phyloP scores from a whole-genome alignment of 2,329 filamentous ascomycete species.

The Ophiobolus disseminans region DNA sequence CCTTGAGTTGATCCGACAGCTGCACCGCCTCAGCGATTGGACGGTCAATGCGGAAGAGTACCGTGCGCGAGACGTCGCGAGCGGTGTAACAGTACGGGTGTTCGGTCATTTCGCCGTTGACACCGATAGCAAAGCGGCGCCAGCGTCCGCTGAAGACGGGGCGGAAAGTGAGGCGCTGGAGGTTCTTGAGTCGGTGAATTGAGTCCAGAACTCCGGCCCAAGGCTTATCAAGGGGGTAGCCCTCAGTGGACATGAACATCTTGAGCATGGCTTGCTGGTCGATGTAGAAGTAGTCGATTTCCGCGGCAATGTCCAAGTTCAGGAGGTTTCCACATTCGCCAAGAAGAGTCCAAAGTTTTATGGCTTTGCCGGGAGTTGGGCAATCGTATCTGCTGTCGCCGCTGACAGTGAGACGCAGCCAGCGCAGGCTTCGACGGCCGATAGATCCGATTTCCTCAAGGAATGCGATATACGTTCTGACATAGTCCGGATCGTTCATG shows the following conservation, averaged over 20 bases:
- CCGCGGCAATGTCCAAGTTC: conserved; percentile 2
- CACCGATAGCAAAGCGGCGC: conserved; percentile 1
- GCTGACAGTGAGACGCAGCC: conserved; percentile 3
- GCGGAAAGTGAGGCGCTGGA: conserved; percentile 1
- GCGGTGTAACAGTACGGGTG: neutral
- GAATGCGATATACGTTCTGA: conserved; percentile 1
- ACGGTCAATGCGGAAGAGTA: neutral
- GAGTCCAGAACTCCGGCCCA: neutral
- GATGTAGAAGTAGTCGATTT: conserved; percentile 13
- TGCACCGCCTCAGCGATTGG: conserved; percentile 3
- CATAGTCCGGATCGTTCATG: conserved; percentile 4
- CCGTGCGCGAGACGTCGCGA: no score
- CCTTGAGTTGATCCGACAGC: conserved; percentile 4
- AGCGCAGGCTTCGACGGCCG: conserved; percentile 5
- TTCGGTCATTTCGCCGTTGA: neutral
- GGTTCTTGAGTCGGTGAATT: neutral
- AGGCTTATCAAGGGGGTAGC: conserved; percentile 1
- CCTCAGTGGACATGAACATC: conserved; percentile 1
- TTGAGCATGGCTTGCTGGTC: conserved; percentile 1
- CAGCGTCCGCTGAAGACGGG: conserved; percentile 7
- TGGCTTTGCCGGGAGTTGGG: neutral
- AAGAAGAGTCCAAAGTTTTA: conserved; percentile 1
- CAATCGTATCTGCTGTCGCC: conserved; percentile 4
- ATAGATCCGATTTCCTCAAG: conserved; percentile 3
- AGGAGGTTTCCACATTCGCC: conserved; percentile 3